Conservation (phyloP, 768 basidiomycete species). For the Panaeolus cyanescens region DNA sequence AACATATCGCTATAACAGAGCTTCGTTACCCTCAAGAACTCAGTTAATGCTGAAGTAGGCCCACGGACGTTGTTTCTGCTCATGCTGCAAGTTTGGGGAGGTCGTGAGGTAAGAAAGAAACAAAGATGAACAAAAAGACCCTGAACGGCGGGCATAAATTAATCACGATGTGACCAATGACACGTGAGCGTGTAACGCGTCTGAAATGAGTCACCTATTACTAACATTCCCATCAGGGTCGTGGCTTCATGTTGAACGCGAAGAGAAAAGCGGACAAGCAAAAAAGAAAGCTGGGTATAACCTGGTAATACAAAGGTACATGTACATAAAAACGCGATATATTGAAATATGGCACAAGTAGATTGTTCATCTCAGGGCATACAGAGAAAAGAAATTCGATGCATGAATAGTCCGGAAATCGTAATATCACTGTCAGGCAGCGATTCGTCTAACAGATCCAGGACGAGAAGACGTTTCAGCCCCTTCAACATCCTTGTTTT, state of each 20-base stretch:
- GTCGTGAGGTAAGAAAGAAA: background rate
- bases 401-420: too few species aligned
- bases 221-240: too few species aligned
- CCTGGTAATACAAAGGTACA: too few species aligned
- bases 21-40: constrained; percentile 68
- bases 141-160: background rate
- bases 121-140: background rate
- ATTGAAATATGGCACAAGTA: too few species aligned
- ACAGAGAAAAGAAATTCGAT: too few species aligned
- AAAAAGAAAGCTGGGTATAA: too few species aligned
- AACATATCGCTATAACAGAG: background rate
- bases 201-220: background rate
- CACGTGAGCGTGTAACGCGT: background rate
- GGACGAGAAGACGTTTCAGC: background rate
- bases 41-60: constrained; percentile 81
- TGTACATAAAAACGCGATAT: too few species aligned
- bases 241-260: background rate
- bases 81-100: background rate
- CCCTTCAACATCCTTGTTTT: background rate
- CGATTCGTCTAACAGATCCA: background rate
- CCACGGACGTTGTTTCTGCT: constrained; percentile 66
- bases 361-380: too few species aligned
- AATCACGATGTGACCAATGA: background rate
- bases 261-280: too few species aligned
- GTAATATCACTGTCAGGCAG: too few species aligned